Evolutionary conservation across 2,329 filamentous ascomycete genomes (phyloP).

Genomic region (Coniochaeta hoffmannii): DNA sequence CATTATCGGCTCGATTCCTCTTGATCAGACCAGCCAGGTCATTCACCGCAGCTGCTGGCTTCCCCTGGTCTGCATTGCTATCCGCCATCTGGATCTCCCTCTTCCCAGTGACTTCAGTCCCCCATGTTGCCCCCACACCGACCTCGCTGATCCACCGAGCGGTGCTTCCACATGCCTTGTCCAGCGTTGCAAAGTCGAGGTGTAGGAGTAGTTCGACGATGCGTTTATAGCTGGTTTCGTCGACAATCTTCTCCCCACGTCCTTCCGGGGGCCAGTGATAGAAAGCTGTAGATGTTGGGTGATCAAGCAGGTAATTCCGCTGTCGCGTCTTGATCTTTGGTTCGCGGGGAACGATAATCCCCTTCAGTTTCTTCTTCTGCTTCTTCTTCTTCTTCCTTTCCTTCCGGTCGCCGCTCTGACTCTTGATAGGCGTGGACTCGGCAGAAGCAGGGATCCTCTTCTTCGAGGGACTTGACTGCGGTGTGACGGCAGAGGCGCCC

Average conservation of each 20-base stretch:
- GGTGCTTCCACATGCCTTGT: constrained; percentile 58
- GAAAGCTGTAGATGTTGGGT: constrained; percentile 48
- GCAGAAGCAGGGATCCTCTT: constrained; percentile 21
- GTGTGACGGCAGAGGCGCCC: constrained; percentile 10
- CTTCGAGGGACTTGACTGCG: constrained; percentile 18
- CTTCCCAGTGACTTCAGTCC: constrained; percentile 39
- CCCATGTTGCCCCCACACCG: constrained; percentile 45
- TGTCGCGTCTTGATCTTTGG: constrained; percentile 57
- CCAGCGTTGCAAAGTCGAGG: constrained; percentile 63
- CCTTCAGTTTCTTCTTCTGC: constrained; percentile 42
- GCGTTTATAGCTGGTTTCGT: constrained; percentile 58
- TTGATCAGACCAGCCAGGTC: constrained; percentile 42
- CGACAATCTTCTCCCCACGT: constrained; percentile 56
- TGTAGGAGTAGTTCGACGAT: constrained; percentile 63
- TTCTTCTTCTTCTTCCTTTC: constrained; percentile 31
- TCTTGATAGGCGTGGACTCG: constrained; percentile 16
- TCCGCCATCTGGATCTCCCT: constrained; percentile 17
- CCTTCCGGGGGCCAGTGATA: constrained; percentile 59
- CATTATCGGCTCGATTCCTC: constrained; percentile 16
- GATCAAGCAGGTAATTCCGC: constrained; percentile 40
- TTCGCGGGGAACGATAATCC: constrained; percentile 54
- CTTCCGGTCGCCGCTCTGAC: constrained; percentile 22
- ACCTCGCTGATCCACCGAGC: constrained; percentile 64
- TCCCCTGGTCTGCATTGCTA: constrained; percentile 7
- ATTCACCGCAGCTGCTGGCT: constrained; percentile 25